Evolutionary conservation across 1,284 basidiomycete species (phyloP).

Genomic region (Fomitopsis pinicola): DNA sequence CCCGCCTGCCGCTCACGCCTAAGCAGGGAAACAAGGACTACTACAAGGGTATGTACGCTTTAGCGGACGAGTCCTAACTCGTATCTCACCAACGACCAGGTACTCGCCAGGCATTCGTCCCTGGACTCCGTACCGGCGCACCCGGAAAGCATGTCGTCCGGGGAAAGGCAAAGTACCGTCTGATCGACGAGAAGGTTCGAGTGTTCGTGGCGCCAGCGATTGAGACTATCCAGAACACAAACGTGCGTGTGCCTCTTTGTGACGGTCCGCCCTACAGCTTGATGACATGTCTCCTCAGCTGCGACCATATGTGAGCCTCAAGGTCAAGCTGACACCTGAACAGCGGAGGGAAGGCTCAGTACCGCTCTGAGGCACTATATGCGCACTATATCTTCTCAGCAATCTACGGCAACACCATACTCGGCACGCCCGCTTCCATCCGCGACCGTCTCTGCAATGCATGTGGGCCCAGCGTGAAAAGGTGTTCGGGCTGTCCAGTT

Average conservation of each 20-base stretch:
- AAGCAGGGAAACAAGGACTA: constrained; percentile 91
- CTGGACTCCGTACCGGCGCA: constrained; percentile 83
- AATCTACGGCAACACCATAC: no score
- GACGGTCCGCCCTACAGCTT: no score
- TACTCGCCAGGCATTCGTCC: constrained; percentile 76
- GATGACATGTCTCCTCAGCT: constrained; percentile 19
- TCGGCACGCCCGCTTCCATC: no score
- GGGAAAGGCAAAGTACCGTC: constrained; percentile 73
- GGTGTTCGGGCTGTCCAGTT: no score
- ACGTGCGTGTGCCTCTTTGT: constrained; percentile 40
- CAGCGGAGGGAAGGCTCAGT: constrained; percentile 11
- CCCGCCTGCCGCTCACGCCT: constrained; percentile 71
- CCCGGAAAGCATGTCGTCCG: constrained; percentile 78
- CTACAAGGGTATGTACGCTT: constrained; percentile 70
- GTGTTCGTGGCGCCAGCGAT: constrained; percentile 79
- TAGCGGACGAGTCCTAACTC: not conserved
- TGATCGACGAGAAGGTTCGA: constrained; percentile 79
- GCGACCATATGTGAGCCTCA: constrained; percentile 30
- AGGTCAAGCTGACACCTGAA: constrained; percentile 19
- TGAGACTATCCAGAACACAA: constrained; percentile 55
- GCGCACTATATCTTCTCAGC: no score
- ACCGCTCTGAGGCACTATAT: not conserved
- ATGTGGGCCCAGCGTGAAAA: no score
- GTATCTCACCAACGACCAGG: constrained; percentile 38
- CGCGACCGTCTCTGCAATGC: no score